phyloP scores from a whole-genome alignment of 1,284 basidiomycete species.

The Leucoagaricus sp. region DNA sequence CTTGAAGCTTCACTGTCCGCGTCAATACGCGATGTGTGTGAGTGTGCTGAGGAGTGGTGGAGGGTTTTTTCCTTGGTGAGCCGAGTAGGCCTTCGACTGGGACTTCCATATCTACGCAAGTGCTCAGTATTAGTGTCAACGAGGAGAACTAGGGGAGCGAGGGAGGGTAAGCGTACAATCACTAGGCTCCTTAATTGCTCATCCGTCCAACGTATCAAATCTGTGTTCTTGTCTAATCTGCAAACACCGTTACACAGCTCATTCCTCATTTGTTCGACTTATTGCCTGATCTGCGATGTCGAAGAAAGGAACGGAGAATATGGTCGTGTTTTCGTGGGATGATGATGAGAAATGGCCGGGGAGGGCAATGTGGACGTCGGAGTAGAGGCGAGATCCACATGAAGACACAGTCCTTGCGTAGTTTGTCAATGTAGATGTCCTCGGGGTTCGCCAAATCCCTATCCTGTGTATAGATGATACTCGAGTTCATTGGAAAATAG shows the following conservation, averaged over 20 bases:
- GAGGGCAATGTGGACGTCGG: slow-evolving; percentile 83
- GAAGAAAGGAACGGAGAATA: slow-evolving; percentile 80
- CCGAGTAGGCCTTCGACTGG: slow-evolving; percentile 70
- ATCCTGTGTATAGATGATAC: slow-evolving; percentile 88
- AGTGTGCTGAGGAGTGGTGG: slow-evolving; percentile 30
- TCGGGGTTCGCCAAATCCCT: slow-evolving; percentile 83
- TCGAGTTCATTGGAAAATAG: slow-evolving; percentile 88
- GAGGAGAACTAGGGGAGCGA: slow-evolving; percentile 4
- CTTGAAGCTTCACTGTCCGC: slow-evolving; percentile 36
- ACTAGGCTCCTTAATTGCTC: slow-evolving; percentile 87
- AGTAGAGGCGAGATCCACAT: slow-evolving; percentile 95
- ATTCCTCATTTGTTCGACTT: slow-evolving; percentile 77
- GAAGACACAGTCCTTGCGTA: slow-evolving; percentile 88
- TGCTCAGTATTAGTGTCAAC: slow-evolving; percentile 34
- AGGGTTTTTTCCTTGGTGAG: slow-evolving; percentile 28
- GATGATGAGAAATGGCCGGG: slow-evolving; percentile 58
- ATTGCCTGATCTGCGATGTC: slow-evolving; percentile 60
- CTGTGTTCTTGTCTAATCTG: slow-evolving; percentile 77
- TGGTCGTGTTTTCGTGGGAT: slow-evolving; percentile 62
- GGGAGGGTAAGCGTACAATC: slow-evolving; percentile 62
- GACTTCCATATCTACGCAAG: no score
- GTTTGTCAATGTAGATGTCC: slow-evolving; percentile 78
- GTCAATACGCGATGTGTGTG: slow-evolving; percentile 35
- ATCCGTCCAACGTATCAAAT: slow-evolving; percentile 79
- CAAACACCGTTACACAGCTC: no score